Conservation (phyloP, 495 filamentous ascomycete genomes). For the Xeromyces bisporus region DNA sequence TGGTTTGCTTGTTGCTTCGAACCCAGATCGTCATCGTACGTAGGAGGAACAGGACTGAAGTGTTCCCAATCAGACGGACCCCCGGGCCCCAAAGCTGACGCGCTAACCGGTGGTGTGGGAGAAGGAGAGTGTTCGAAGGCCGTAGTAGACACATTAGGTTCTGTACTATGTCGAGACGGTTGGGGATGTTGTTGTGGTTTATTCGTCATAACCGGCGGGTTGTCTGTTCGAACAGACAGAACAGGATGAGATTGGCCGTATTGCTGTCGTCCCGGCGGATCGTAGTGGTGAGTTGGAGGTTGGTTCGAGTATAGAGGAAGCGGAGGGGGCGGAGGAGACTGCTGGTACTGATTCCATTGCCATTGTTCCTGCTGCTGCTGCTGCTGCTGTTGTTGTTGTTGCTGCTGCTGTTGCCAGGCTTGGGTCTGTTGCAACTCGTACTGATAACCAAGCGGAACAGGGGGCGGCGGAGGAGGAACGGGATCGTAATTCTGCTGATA, state of each 20-base stretch:
- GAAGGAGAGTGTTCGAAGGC: conserved; percentile 6
- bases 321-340: conserved; percentile 2
- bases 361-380: too few species aligned
- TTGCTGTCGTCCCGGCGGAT: conserved; percentile 3
- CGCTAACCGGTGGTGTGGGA: conserved; percentile 8
- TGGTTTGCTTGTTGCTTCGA: conserved; percentile 12
- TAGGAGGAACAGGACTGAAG: conserved; percentile 17
- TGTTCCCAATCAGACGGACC: conserved; percentile 47
- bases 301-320: conserved; percentile 10
- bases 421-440: conserved; percentile 8
- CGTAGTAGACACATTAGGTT: conserved; percentile 7
- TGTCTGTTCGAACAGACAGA: conserved; percentile 1
- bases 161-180: conserved; percentile 8
- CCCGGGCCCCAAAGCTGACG: conserved; percentile 34
- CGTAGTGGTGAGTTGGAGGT: conserved; percentile 14
- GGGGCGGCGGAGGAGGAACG: conserved; percentile 11
- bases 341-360: too few species aligned
- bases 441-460: conserved; percentile 21
- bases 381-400: too few species aligned
- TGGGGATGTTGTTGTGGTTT: conserved; percentile 5
- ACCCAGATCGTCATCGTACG: conserved; percentile 19
- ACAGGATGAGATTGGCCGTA: background rate
- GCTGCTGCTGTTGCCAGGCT: conserved; percentile 11
- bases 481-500: conserved; percentile 7
- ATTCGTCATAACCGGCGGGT: background rate